Base-by-base conservation (phyloP, 2,329 filamentous ascomycete species). In the Ascochyta koolunga region DNA sequence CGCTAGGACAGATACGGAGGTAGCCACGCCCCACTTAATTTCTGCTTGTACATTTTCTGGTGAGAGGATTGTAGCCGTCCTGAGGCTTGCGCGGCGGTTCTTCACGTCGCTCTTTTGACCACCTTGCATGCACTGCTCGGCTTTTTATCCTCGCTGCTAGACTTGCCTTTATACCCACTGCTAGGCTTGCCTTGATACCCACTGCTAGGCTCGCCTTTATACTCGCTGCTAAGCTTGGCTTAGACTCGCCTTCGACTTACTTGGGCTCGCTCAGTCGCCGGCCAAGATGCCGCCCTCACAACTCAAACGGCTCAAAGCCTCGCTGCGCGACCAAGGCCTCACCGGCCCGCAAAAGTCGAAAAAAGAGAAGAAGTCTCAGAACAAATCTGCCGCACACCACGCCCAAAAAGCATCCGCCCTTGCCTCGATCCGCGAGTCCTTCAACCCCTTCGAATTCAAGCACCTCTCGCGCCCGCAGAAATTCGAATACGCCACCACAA, bases 391-490 rank as follows among this genome's bases (percentile, higher is more conserved):
- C 59, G 88, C 93, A 68, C 90, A 91, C 76, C 87, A 90, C 56
- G 83, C 91, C 22, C 86, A 91, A 72, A 86, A 89, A 70, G 85
- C 89, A 69, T 88, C 86, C 50, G 90, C 92, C 15, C 82, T 99
- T 59, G 87, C 90, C 65, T 86, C 85, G 52, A 97, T 99, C 72
- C 89, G 95, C 70, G 93, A 98, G 69, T 89, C 93, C 64, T 98
- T 98, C 84, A 99, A 99, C 74, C 95, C 95, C 0, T 99, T 99
- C 76, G 95, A 99, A 71, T 85, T 96, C 73, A 96, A 96, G 76
- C 86, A 89, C 54, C 86, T 89, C 35, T 82, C 87, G 1, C 84
- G 89, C 55, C 89, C 88, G 0, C 87, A 87, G 51, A 98, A 98
- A 69, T 96, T 96, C 61, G 87, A 93, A 37, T 88, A 93, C 38